Evolutionary conservation across 2,329 filamentous ascomycete species (phyloP).

Genomic region (Lasiodiplodia sp.): DNA sequence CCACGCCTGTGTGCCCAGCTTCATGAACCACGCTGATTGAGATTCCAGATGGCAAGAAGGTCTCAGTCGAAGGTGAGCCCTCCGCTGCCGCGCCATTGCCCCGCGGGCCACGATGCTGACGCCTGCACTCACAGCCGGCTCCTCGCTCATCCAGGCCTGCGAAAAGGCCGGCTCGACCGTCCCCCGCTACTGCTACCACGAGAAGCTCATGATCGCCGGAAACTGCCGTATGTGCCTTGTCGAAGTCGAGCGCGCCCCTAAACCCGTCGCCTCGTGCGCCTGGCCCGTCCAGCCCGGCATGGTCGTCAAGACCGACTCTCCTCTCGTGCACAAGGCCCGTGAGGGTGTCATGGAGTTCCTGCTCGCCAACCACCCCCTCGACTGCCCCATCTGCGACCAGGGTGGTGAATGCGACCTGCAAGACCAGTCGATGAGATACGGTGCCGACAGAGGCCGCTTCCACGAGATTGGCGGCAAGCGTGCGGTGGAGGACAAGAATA

Average conservation of each 20-base stretch:
- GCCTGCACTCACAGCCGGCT: conserved; percentile 72
- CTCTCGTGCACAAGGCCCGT: conserved; percentile 93
- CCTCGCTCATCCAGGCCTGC: conserved; percentile 97
- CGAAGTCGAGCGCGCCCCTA: conserved; percentile 94
- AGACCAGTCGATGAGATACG: conserved; percentile 99
- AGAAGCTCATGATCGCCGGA: conserved; percentile 99
- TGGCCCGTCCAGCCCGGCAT: conserved; percentile 99
- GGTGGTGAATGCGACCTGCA: conserved; percentile 99
- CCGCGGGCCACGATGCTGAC: conserved; percentile 34
- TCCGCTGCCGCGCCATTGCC: conserved; percentile 26
- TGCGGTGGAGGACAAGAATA: conserved; percentile 99
- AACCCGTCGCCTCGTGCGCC: conserved; percentile 96
- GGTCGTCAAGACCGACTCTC: conserved; percentile 98
- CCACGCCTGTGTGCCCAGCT: conserved; percentile 34
- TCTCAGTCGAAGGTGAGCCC: conserved; percentile 86
- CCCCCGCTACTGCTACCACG: conserved; percentile 98
- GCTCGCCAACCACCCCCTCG: conserved; percentile 92
- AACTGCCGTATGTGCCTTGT: conserved; percentile 99
- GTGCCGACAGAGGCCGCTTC: conserved; percentile 93
- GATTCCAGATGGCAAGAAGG: conserved; percentile 88
- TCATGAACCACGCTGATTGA: conserved; percentile 31
- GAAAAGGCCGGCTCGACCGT: conserved; percentile 94
- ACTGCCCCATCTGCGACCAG: conserved; percentile 98
- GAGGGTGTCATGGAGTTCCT: conserved; percentile 99
- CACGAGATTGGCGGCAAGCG: conserved; percentile 96